Base-by-base conservation (phyloP, 345 rosid species). In the Syzygium aromaticum region DNA sequence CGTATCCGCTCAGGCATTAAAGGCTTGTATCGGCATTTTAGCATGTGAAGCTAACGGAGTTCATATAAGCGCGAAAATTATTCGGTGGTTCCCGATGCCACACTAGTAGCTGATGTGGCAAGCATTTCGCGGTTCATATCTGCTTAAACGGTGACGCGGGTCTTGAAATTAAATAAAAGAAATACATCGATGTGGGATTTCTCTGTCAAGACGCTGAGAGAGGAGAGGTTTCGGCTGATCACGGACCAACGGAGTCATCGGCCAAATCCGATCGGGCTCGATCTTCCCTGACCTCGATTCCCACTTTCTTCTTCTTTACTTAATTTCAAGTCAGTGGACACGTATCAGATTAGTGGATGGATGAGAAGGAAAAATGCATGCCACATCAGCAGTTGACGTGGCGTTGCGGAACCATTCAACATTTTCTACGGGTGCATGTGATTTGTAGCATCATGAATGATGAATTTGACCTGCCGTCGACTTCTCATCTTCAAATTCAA, bases 381-480 rank as follows among this genome's bases (percentile, higher is more conserved):
- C 43, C 23, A 16, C 38, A 2, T 19, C 30, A 15, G 38, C 43
- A 3, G 33, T 8, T 30, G 78, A 30, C 8, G 30, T 10, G 40
- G 43, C 3, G 43, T 1, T 30, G 1, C 2, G 12, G 22, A 17
- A 64, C 19, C 11, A 19, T 64, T 5, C 0, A 0, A 19, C 16
- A 19, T 15, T 64, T 30, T 64, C 3, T 2, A 15, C 16, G 16
- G 19, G 40, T 3, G 40, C 3, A 21, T 17, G 40, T 3, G 22
- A 7, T 54, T 19, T 4, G n/a, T 10, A 56, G n/a, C 61, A 56
- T 22, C n/a, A 56, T 2, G 61, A 10, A 8, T 23, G 61, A 21
- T 17, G 80, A 67, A 19, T 67, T 67, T 67, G 80, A 33, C 46
- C 2, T 19, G 14, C 49, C 25, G 80, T 67, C 80, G 1, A 73